A percentile compares a stretch with the other conserved stretches of the same genome.
These are phyloP conservation scores for Diutina siamensis DNA, from an alignment of 1,139 yeast genomes.

Conservation along the genomic window DNA sequence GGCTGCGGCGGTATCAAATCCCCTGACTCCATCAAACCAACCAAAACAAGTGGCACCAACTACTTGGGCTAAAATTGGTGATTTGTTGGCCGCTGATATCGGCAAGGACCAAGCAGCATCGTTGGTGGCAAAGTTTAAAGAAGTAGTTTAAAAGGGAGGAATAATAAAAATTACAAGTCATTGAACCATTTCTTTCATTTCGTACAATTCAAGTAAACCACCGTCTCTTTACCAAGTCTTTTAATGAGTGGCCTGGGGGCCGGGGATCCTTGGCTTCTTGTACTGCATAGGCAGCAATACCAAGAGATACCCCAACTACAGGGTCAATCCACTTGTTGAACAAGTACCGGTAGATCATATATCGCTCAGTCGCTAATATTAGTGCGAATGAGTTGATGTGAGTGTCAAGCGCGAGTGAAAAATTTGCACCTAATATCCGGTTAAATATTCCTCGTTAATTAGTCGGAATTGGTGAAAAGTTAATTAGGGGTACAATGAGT, in stretches of 20 bases:
- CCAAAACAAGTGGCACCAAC: not conserved
- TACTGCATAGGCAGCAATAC: not conserved
- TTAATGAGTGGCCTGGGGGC: not conserved
- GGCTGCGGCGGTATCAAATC: not conserved
- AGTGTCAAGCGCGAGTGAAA: too few relatives aligned
- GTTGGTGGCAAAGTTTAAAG: not conserved
- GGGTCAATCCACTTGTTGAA: conserved; percentile 4
- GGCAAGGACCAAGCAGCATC: not conserved
- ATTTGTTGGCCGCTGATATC: not conserved
- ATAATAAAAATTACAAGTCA: not conserved
- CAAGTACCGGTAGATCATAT: conserved; percentile 4
- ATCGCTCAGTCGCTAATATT: too few relatives aligned
- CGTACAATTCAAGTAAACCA: not conserved
- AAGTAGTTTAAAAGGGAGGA: not conserved
- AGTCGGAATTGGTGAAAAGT: not conserved
- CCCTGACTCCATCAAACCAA: not conserved
- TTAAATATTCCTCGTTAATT: not conserved
- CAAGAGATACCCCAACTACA: not conserved
- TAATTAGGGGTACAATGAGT: too few relatives aligned
- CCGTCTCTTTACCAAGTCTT: not conserved
- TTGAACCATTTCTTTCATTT: too few relatives aligned
- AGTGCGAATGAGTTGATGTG: too few relatives aligned
- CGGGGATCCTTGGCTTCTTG: not conserved
- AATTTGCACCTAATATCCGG: not conserved
- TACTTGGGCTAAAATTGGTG: not conserved